A percentile compares a stretch with the other conserved stretches of the same genome.
These are phyloP conservation scores for Pseudozyma sp. DNA, from an alignment of 1,284 basidiomycete genomes.

Conservation along the genomic window DNA sequence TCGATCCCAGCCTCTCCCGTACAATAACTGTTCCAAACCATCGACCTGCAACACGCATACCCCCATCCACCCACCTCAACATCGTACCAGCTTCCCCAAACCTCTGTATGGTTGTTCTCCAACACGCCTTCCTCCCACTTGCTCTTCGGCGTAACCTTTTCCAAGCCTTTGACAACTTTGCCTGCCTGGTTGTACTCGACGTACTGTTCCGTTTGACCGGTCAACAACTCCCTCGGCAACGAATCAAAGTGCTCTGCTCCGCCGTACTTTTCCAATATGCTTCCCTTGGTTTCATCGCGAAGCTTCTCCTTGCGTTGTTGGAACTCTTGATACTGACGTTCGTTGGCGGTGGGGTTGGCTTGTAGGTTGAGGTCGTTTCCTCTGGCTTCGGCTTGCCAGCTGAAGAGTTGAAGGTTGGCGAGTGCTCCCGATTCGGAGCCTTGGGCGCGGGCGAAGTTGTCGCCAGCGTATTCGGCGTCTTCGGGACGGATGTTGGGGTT, in stretches of 20 bases:
- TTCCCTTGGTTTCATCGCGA: slow-evolving; percentile 82
- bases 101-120: slow-evolving; percentile 89
- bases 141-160: slow-evolving; percentile 82
- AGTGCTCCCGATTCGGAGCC: slow-evolving; percentile 87
- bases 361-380: slow-evolving; percentile 96
- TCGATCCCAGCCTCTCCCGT: slow-evolving; percentile 87
- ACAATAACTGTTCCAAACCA: slow-evolving; percentile 88
- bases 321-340: slow-evolving; percentile 90
- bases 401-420: slow-evolving; percentile 91
- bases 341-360: slow-evolving; percentile 92
- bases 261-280: slow-evolving; percentile 78
- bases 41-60: slow-evolving; percentile 92
- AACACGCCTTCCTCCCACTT: slow-evolving; percentile 83
- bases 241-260: slow-evolving; percentile 91
- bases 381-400: slow-evolving; percentile 92
- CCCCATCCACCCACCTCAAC: slow-evolving; percentile 82
- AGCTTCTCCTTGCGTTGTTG: slow-evolving; percentile 90
- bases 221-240: slow-evolving; percentile 86
- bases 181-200: slow-evolving; percentile 96
- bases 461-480: slow-evolving; percentile 91
- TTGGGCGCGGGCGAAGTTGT: slow-evolving; percentile 90
- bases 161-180: slow-evolving; percentile 89
- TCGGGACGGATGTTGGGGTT: slow-evolving; percentile 80
- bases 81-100: slow-evolving; percentile 98
- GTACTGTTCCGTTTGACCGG: slow-evolving; percentile 96